Evolutionary conservation across 78 protist genomes (phyloP), one percentile per base, ranked within the genome.

Genomic region (Dictyostelium brefeldianum): DNA sequence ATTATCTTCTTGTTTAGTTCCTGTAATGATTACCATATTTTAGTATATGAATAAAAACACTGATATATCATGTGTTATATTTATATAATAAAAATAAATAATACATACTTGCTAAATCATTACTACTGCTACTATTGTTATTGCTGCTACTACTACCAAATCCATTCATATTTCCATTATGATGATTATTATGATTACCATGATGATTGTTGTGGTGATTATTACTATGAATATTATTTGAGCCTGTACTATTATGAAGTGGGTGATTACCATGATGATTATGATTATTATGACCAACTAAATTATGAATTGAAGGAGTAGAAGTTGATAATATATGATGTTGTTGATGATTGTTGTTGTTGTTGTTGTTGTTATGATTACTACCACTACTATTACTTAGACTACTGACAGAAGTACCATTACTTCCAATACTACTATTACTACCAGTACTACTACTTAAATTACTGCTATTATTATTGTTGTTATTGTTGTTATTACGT

Each of bases 1-100:
- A 17, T 77, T 73, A 18, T 87, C 82, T 43, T 50, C 54, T 59
- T 10, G 25, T n/a, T 70, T 50, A 3, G 65, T n/a, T 50, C 56
- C 53, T 36, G 29, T 11, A n/a, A n/a, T n/a, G n/a, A n/a, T n/a
- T n/a, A n/a, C n/a, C 17, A 31, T n/a, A 12, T 20, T 8, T 46
- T 11, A 10, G 8, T n/a, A n/a, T n/a, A n/a, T n/a, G n/a, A n/a
- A n/a, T n/a, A n/a, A n/a, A n/a, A n/a, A n/a, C n/a, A n/a, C n/a
- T n/a, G n/a, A n/a, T n/a, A n/a, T n/a, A n/a, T n/a, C n/a, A n/a
- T n/a, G n/a, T n/a, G n/a, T n/a, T n/a, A n/a, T 36, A 36, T 36
- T 36, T 36, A 36, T 36, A 56, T 20, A 56, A 18, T 20, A 56
- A 56, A 56, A 56, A 56, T 5, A 56, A 56, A 56, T 2, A 53